A percentile compares a stretch with the other conserved stretches of the same genome.
phyloP scores from a whole-genome alignment of 2,329 filamentous ascomycete species.

The Colletotrichum tropicale region DNA sequence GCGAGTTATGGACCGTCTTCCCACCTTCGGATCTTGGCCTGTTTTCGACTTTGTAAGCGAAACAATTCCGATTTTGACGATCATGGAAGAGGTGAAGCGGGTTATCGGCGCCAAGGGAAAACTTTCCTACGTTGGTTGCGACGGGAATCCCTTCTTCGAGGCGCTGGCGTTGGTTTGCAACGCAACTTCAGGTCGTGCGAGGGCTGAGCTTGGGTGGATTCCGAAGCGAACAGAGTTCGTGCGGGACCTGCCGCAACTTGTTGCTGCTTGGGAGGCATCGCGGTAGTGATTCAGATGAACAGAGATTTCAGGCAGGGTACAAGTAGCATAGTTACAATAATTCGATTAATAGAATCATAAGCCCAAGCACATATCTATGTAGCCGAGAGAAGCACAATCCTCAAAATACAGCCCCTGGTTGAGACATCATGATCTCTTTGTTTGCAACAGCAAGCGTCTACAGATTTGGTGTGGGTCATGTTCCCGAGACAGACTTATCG shows the following conservation, averaged over 20 bases:
- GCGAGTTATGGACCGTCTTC: background rate
- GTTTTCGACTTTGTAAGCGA: background rate
- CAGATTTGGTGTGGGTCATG: background rate
- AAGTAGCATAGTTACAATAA: background rate
- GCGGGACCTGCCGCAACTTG: background rate
- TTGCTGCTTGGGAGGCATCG: background rate
- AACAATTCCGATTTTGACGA: background rate
- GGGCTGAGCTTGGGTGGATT: background rate
- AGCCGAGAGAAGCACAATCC: background rate
- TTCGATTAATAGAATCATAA: accelerated
- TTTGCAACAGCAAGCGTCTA: background rate
- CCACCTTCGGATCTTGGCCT: background rate
- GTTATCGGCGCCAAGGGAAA: background rate
- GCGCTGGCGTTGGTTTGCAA: background rate
- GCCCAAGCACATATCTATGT: background rate
- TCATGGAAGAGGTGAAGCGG: background rate
- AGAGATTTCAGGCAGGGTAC: background rate
- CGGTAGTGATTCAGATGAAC: background rate
- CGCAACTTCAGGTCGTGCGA: background rate
- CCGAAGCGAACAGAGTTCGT: background rate
- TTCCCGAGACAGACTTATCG: background rate
- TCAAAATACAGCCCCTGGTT: accelerated
- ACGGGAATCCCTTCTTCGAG: background rate
- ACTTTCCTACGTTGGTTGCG: background rate
- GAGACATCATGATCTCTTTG: background rate